Base-by-base conservation (phyloP, 1,139 yeast species). In the Kodamaea fungicola region DNA sequence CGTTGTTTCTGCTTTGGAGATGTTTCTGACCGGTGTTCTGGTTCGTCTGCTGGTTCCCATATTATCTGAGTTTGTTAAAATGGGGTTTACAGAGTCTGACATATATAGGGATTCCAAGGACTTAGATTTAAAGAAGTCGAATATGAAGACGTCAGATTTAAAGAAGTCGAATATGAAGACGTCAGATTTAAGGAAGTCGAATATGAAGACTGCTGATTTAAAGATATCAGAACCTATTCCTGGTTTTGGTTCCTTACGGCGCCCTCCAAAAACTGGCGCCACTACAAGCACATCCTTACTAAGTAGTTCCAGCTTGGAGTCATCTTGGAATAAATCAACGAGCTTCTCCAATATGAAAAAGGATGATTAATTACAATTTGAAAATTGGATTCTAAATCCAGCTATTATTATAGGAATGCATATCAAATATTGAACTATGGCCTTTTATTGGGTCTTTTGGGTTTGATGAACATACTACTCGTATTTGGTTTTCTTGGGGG, bases 1-100 rank as follows among this genome's bases (percentile, higher is more conserved):
- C 1, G 41, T 62, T 6, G 31, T 45, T 8, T 40, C 51, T 23
- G 64, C 60, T 4, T 33, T 58, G 26, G 33, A 22, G 2, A 42
- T 61, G 36, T 42, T 35, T 23, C 29, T 29, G 26, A 23, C 13
- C 22, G 34, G 19, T 9, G 22, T 21, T 9, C 12, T 23, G 9
- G 23, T 16, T 55, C 2, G 42, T 45, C 2, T 38, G 12, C 19
- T 27, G 29, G 13, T 12, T 22, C 28, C 30, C 6, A 30, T 30
- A 10, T 16, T 34, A 19, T n/a, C 33, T 6, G 49, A 37, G 30
- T 45, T 42, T 37, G 40, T 39, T 32, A 39, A 34, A n/a, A 32
- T 41, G 32, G 43, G 45, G n/a, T 37, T 43, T 21, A 16, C 28
- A 10, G 39, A 39, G 19, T 8, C 32, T 4, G 33, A 32, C 12